These are phyloP conservation scores for Hymenoscyphus occultus DNA, from an alignment of 2,329 filamentous ascomycete genomes.

Conservation along the genomic window DNA sequence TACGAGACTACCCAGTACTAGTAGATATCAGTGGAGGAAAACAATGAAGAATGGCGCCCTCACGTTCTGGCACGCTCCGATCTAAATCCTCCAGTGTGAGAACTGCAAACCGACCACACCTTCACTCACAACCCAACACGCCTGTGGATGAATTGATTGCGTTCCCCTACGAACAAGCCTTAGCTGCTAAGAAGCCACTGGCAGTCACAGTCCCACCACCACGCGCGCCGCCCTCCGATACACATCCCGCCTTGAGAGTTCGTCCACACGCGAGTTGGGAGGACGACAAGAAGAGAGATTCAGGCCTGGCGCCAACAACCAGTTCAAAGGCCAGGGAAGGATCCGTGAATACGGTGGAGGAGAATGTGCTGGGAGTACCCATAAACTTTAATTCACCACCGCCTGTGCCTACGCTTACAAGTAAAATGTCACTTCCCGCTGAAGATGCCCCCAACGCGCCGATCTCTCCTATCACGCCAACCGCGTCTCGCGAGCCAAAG, in stretches of 20 bases:
- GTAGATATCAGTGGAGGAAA: neutral
- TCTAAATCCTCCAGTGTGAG: neutral
- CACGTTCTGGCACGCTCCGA: neutral
- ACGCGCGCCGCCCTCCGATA: constrained; percentile 28
- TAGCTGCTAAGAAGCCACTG: constrained; percentile 56
- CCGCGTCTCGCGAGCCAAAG: constrained; percentile 18
- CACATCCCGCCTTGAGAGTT: constrained; percentile 33
- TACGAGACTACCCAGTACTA: neutral
- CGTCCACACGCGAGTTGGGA: constrained; percentile 19
- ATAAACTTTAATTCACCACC: constrained; percentile 28
- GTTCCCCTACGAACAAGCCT: constrained; percentile 60
- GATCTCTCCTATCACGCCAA: constrained; percentile 11
- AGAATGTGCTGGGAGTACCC: constrained; percentile 25
- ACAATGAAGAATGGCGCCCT: constrained; percentile 8
- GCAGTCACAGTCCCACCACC: constrained; percentile 38
- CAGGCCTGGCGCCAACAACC: constrained; percentile 48
- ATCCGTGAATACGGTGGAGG: constrained; percentile 37
- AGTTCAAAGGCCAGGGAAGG: constrained; percentile 43
- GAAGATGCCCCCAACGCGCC: neutral
- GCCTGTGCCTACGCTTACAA: neutral
- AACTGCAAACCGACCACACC: too few species aligned
- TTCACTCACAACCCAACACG: neutral
- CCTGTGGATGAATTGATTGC: constrained; percentile 42
- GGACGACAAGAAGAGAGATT: constrained; percentile 53
- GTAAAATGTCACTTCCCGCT: constrained; percentile 9